Conservation (phyloP, 2,329 filamentous ascomycete species). For the Dactylonectria macrodidyma region DNA sequence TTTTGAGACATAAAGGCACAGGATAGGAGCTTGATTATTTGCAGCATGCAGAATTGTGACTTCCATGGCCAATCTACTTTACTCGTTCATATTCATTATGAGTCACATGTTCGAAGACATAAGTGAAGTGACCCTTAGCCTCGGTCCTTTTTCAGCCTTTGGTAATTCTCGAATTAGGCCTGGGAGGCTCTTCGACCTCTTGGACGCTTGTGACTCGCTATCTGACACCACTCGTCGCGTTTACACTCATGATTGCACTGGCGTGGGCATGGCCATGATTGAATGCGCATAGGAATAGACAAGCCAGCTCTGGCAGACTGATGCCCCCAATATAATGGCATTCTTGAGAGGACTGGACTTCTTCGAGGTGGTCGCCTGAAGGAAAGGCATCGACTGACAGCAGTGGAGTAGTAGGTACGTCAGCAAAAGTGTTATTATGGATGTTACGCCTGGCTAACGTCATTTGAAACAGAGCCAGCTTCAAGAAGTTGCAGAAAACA, state of each 20-base stretch:
- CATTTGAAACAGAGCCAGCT: background rate
- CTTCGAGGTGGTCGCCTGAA: constrained; percentile 5
- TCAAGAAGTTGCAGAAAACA: constrained; percentile 4
- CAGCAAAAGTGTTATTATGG: too few relatives aligned
- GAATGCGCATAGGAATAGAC: constrained; percentile 7
- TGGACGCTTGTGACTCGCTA: constrained; percentile 5
- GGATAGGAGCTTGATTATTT: too few relatives aligned
- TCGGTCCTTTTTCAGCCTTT: background rate
- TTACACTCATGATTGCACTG: constrained; percentile 1
- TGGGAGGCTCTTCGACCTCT: constrained; percentile 2
- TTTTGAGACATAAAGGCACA: too few relatives aligned
- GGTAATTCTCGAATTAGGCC: constrained; percentile 8
- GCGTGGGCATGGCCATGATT: constrained; percentile 15
- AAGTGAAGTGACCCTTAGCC: too few relatives aligned
- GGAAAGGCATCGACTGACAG: background rate
- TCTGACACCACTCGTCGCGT: constrained; percentile 5
- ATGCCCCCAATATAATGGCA: constrained; percentile 12
- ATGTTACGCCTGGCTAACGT: background rate
- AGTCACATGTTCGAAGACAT: too few relatives aligned
- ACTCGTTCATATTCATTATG: too few relatives aligned
- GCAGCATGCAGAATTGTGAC: too few relatives aligned
- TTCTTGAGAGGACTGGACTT: constrained; percentile 9
- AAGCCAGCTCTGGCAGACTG: constrained; percentile 1
- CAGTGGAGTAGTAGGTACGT: background rate
- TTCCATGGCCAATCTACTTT: too few relatives aligned